Evolutionary conservation across 1,139 yeast genomes (phyloP), one percentile per base, ranked within the genome.

Genomic region (Williopsis jadinii): DNA sequence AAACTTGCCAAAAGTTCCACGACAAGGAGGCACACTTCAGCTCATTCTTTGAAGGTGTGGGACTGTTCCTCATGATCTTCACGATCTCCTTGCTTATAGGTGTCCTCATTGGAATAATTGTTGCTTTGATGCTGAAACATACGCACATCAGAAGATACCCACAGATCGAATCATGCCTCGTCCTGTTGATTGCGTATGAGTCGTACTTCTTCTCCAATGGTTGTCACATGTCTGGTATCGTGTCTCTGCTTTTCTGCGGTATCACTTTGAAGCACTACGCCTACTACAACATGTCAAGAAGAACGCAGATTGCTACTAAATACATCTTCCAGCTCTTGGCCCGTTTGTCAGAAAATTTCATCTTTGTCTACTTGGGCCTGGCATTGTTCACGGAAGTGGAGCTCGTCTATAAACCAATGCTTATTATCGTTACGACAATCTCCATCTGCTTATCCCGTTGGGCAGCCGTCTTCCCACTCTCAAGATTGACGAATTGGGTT

Each of bases 171-270:
- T 86, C 97, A 15, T 92, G 98, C 61, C 64, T 94, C 48, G 95
- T 94, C 26, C 67, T 92, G 39, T 67, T 94, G 50, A 83, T 90
- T 61, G 97, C 98, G 9, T 94, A 94, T 60, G 95, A 90, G 53
- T 86, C 97, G 0, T 94, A 94, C 61, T 94, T 94, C 69, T 92
- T 94, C 63, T 90, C 97, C 38, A 94, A 92, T 59, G 99, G 98
- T 35, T 94, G 98, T 53, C 98, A 94, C 61, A 92, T 92, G 98
- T 88, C 97, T 8, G 99, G 99, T 38, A 94, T 92, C 54, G 99
- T 94, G 8, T 87, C 97, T 2, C 70, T 94, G 49, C 67, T 94
- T 50, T 94, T 94, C 66, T 92, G 97, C 61, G 98, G 98, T 41
- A 90, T 94, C 48, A 92, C 98, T 3, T 68, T 94, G 59, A 92